A percentile compares a stretch with the other conserved stretches of the same genome.
These are phyloP conservation scores for Leucocoprinus sp. DNA, from an alignment of 768 basidiomycete genomes.

Conservation along the genomic window DNA sequence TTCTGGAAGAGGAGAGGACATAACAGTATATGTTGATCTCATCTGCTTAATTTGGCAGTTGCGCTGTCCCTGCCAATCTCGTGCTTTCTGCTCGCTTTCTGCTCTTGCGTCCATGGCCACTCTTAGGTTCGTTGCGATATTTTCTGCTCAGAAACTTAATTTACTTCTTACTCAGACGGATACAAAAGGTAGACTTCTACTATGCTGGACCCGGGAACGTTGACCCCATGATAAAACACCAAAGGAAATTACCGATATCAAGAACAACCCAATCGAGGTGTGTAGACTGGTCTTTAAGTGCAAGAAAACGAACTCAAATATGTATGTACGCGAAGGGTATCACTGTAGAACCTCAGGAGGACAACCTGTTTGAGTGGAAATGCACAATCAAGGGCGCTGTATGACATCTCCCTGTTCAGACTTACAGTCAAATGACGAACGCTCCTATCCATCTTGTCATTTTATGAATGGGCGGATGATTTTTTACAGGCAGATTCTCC, in stretches of 20 bases:
- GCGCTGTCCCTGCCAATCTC: not conserved
- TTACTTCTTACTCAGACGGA: slow-evolving; percentile 40
- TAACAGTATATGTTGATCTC: slow-evolving; percentile 2
- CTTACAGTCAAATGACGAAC: slow-evolving; percentile 3
- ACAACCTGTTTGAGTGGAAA: slow-evolving; percentile 72
- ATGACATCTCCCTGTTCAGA: slow-evolving; percentile 18
- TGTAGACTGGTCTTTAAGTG: slow-evolving; percentile 10
- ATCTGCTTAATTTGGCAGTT: slow-evolving; percentile 5
- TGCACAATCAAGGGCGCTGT: slow-evolving; percentile 72
- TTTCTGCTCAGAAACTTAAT: slow-evolving; percentile 16
- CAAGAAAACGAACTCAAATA: slow-evolving; percentile 10
- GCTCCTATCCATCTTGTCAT: not conserved
- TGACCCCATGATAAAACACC: slow-evolving; percentile 12
- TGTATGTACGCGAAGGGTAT: slow-evolving; percentile 41
- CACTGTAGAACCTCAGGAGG: slow-evolving; percentile 53
- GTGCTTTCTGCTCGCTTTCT: not conserved
- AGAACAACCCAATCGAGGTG: slow-evolving; percentile 58
- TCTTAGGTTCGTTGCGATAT: slow-evolving; percentile 26
- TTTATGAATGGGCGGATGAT: not conserved
- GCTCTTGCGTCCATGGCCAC: slow-evolving; percentile 26
- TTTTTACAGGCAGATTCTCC: slow-evolving; percentile 59
- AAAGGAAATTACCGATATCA: slow-evolving; percentile 63
- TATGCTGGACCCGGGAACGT: slow-evolving; percentile 2
- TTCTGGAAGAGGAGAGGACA: slow-evolving; percentile 11
- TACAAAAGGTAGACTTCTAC: slow-evolving; percentile 50